Conservation (phyloP, 768 basidiomycete genomes). For the Mrakia blollopis region DNA sequence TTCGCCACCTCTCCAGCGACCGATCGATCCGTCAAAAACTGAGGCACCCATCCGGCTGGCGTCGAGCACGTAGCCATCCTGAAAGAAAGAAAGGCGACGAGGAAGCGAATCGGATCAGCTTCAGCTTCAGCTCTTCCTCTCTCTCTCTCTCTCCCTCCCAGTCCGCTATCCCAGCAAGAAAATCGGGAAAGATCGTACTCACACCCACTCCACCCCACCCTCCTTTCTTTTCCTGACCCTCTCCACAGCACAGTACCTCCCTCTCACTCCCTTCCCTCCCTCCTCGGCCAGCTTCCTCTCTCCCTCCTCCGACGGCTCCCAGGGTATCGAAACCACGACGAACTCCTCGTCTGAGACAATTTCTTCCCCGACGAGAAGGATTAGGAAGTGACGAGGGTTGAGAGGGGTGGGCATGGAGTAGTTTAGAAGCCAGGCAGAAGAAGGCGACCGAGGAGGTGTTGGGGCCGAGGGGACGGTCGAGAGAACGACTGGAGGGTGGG, state of each 20-base stretch:
- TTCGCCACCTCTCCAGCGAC: background rate
- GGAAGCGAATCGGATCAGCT: background rate
- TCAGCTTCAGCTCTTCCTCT: background rate
- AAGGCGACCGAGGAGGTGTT: background rate
- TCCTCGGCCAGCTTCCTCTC: background rate
- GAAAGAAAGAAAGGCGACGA: background rate
- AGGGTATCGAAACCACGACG: background rate
- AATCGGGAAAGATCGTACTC: background rate
- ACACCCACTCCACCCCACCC: conserved; percentile 14
- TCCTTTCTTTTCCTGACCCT: background rate
- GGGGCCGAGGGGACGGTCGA: background rate
- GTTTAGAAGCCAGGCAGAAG: background rate
- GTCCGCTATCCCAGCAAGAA: too few species aligned
- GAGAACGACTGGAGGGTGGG: background rate
- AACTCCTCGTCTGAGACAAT: conserved; percentile 4
- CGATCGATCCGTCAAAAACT: background rate
- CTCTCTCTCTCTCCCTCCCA: background rate
- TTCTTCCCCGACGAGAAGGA: background rate
- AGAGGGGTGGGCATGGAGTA: conserved; percentile 1
- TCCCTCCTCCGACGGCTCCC: background rate
- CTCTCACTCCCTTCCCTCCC: conserved; percentile 11
- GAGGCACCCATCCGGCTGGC: conserved; percentile 11
- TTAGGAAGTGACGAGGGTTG: background rate
- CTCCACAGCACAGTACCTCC: conserved; percentile 2
- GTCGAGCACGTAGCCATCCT: conserved; percentile 17